A percentile compares a stretch with the other conserved stretches of the same genome.
These are phyloP conservation scores for Nemania sp. DNA, from an alignment of 2,329 filamentous ascomycete species.

Conservation along the genomic window DNA sequence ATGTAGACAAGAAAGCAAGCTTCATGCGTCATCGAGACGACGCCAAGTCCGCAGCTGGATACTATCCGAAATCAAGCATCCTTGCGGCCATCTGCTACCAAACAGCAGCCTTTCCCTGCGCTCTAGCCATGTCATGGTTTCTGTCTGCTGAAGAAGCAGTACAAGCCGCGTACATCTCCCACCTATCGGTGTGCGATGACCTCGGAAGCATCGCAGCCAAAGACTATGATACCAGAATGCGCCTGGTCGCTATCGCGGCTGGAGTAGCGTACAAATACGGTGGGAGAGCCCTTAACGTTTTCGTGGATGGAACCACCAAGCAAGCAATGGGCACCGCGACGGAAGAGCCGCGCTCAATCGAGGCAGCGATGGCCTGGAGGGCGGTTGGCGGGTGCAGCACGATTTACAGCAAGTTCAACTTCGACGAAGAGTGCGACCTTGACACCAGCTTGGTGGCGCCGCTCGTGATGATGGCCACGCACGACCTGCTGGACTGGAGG, in stretches of 20 bases:
- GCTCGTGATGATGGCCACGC: slow-evolving; percentile 18
- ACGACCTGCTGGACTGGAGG: slow-evolving; percentile 23
- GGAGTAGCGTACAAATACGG: slow-evolving; percentile 18
- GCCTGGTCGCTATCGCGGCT: slow-evolving; percentile 19
- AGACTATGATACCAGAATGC: slow-evolving; percentile 21
- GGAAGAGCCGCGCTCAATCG: slow-evolving; percentile 1
- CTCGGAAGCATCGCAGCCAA: slow-evolving; percentile 17
- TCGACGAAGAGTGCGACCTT: slow-evolving; percentile 5
- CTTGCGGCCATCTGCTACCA: slow-evolving; percentile 21
- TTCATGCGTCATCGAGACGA: slow-evolving; percentile 19
- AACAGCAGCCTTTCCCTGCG: slow-evolving; percentile 13
- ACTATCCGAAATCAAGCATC: slow-evolving; percentile 22
- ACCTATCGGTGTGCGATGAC: slow-evolving; percentile 24
- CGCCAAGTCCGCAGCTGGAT: slow-evolving; percentile 14
- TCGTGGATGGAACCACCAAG: slow-evolving; percentile 20
- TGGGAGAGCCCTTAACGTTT: slow-evolving; percentile 11
- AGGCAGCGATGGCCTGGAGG: slow-evolving; percentile 23
- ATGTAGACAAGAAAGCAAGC: slow-evolving; percentile 25
- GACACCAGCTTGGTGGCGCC: slow-evolving; percentile 16
- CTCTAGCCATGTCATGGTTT: slow-evolving; percentile 21
- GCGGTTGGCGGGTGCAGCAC: slow-evolving; percentile 18
- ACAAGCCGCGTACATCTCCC: slow-evolving; percentile 19
- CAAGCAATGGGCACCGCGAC: slow-evolving; percentile 13
- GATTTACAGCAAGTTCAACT: slow-evolving; percentile 23
- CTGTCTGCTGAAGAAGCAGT: slow-evolving; percentile 15